Evolutionary conservation across 441 rosid genomes (phyloP), one percentile per base, ranked within the genome.

Genomic region (Biscutella laevigata): DNA sequence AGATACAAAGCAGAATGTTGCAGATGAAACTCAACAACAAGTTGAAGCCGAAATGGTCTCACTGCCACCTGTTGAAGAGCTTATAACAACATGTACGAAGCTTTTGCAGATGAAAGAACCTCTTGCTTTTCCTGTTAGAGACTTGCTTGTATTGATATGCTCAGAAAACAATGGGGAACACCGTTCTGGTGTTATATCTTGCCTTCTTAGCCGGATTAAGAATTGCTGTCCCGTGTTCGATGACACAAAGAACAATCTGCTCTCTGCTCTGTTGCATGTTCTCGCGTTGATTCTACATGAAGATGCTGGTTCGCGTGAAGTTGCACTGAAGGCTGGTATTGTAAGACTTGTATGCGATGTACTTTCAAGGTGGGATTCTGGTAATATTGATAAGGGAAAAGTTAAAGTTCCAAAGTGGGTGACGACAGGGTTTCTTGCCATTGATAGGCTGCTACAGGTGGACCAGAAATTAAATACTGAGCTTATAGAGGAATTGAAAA

Each of bases 271-370:
- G 53, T 77, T 94, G 71, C 99, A 83, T 72, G 94, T 94, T 54
- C 86, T 88, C 66, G 97, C 99, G 67, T 80, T 92, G 65, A 78
- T 84, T 72, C 88, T 88, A 49, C 81, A 92, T 45, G 99, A 92
- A 65, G 99, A 92, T 78, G 73, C 51, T 7, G 80, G 70, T 28
- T 81, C 97, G 16, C 82, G 92, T 21, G 90, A 88, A 80, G 77
- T 83, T 72, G 94, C 97, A 1, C 65, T 76, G 25, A 84, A 76
- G 72, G 71, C 72, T 59, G 95, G 95, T 57, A 71, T 92, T 49
- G 78, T 92, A 20, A 82, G 83, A 71, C 71, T 82, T 73, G 85
- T 74, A 13, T 72, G 74, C 11, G 84, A 88, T 80, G 57, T 86
- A 41, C 97, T 92, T 46, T 70, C 80, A 28, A 71, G 75, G 17